Evolutionary conservation across 192 early-diverging fungal species (phyloP), one percentile per base, ranked within the genome.

Genomic region (Coemansia sp.): DNA sequence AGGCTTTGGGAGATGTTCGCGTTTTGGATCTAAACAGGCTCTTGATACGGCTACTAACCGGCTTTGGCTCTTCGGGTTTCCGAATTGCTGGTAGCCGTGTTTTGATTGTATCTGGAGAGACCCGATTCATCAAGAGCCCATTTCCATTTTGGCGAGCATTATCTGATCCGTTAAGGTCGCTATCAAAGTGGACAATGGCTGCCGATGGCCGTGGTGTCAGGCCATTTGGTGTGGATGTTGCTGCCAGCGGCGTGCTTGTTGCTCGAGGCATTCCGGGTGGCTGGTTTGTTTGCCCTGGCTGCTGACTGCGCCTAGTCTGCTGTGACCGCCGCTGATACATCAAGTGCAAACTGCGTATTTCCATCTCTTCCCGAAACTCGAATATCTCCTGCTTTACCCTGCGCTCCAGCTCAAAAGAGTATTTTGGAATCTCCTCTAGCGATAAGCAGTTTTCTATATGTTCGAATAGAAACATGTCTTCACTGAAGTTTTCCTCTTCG

Each of bases 401-500:
- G 23, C 61, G 61, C 55, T 76, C 72, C 12, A 76, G 55, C 8
- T 59, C 51, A 56, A 76, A 76, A 38, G 28, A 44, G 41, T 76
- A 76, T 32, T 44, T 66, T 11, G 72, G 66, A 31, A 76, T 76
- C 30, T 76, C 72, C 53, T 76, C 63, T 12, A 61, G 62, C 23
- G 61, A 44, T 10, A 60, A 53, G 26, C 58, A 76, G 3, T 61
- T 58, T 12, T 56, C 66, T 53, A 76, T 76, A 8, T 53, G 54
- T 28, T 76, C 72, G 16, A 76, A 76, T n/a, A 66, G 72, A 46
- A 76, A 76, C 40, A 65, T 66, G 1, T 47, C 71, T 5, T 57
- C 71, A 45, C 50, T 50, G 8, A 64, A 64, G 28, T 21, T 48
- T 2, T 76, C 72, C 23, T 76, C 72, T 31, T 76, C 72, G 11